phyloP scores from a whole-genome alignment of 805 yeast genomes.

The Candida ulmi region DNA sequence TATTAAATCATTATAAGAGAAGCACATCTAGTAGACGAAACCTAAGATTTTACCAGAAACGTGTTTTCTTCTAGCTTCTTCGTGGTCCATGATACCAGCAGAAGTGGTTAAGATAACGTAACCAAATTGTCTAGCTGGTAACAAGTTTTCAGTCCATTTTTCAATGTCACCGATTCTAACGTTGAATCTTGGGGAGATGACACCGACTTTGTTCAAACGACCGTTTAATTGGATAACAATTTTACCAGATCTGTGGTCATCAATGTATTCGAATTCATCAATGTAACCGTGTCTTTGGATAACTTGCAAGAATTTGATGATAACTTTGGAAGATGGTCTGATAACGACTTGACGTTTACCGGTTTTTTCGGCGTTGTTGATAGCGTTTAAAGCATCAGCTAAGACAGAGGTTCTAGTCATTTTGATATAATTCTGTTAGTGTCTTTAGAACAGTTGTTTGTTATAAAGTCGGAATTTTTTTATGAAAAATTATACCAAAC shows the following conservation, averaged over 20 bases:
- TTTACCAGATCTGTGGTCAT: constrained; percentile 99
- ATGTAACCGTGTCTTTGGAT: constrained; percentile 99
- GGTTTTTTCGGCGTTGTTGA: constrained; percentile 98
- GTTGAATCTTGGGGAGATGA: constrained; percentile 97
- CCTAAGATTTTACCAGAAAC: constrained; percentile 98
- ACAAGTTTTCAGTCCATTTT: constrained; percentile 97
- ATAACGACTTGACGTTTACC: constrained; percentile 98
- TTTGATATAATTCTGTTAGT: constrained; percentile 22
- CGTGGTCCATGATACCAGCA: constrained; percentile 99
- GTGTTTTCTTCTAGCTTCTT: constrained; percentile 99
- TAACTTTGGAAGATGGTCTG: constrained; percentile 98
- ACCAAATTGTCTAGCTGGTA: constrained; percentile 99
- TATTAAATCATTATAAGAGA: neutral
- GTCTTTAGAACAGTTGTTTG: neutral
- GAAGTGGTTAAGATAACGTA: constrained; percentile 96
- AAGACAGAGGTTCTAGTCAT: constrained; percentile 98
- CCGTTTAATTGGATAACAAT: constrained; percentile 95
- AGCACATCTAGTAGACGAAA: constrained; percentile 71
- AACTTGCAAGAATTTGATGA: constrained; percentile 92
- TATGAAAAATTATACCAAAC: no score
- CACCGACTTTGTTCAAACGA: constrained; percentile 98
- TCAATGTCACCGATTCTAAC: constrained; percentile 92
- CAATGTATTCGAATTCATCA: constrained; percentile 97
- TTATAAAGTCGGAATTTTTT: neutral
- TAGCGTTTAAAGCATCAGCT: constrained; percentile 97